Base-by-base conservation (phyloP, 2,329 filamentous ascomycete species). In the Fusarium nodosum region DNA sequence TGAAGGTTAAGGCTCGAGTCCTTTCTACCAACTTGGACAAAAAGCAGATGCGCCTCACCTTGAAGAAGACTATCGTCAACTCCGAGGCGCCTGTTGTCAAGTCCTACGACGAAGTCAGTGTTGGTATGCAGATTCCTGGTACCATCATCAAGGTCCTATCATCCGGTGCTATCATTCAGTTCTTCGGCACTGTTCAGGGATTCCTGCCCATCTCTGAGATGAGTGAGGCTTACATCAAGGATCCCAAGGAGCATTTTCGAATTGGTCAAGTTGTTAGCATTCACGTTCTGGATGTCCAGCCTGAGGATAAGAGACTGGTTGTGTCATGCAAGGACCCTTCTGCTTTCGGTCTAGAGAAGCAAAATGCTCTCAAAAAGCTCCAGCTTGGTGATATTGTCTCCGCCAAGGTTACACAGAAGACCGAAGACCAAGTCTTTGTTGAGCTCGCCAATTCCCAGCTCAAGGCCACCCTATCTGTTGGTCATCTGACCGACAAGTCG, bases 121-220 rank as follows among this genome's bases (percentile, higher is more conserved):
- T 91, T 56, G 94, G 93, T 13, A 88, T 91, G 78, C 92, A 95
- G 74, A 90, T 91, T 34, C 92, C 92, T 10, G 96, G 95, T 60
- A 97, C 94, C 1, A 91, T 99, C 69, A 86, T 97, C 71, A 97
- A 92, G 68, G 84, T 99, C 13, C 84, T 93, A 59, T 81, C 87
- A 5, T 88, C 89, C 55, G 96, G 96, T 62, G 96, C 96, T 13
- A 88, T 95, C 20, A 91, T 99, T 55, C 93, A 97, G 77, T 99
- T 98, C 80, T 99, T 97, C 75, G 93, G 93, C 20, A 82, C 85
- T 11, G 84, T 99, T 22, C 88, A 89, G 69, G 97, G 92, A 11
- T 99, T 97, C 82, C 85, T 99, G 56, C 96, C 96, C 3, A 90
- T 97, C 1, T 93, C 93, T 2, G 95, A 99, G 80, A 99, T 99